A percentile compares a stretch with the other conserved stretches of the same genome.
Conservation (phyloP, 1,284 basidiomycete genomes). For the Rhodotorula sp. region DNA sequence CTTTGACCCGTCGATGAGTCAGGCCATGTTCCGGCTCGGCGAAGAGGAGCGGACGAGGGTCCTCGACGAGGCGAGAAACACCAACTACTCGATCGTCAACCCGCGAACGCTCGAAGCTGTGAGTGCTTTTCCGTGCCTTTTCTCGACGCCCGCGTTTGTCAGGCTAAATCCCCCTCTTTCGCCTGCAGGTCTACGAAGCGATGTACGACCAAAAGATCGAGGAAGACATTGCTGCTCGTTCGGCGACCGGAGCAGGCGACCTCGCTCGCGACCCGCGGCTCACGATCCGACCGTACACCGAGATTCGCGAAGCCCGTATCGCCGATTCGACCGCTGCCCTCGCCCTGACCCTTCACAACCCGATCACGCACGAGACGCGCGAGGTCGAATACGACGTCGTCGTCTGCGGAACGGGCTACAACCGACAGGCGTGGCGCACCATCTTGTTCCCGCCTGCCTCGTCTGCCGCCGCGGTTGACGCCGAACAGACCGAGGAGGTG, state of each 20-base stretch:
- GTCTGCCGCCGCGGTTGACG: not conserved
- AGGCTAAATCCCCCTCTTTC: too few relatives aligned
- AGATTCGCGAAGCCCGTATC: slow-evolving; percentile 29
- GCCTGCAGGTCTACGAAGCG: slow-evolving; percentile 54
- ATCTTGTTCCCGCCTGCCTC: slow-evolving; percentile 33
- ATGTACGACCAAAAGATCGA: slow-evolving; percentile 61
- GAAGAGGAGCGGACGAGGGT: slow-evolving; percentile 47
- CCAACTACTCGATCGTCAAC: slow-evolving; percentile 63
- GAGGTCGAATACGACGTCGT: slow-evolving; percentile 55
- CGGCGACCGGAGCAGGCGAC: not conserved
- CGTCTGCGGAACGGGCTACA: slow-evolving; percentile 62
- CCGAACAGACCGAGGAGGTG: not conserved
- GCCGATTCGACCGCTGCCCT: slow-evolving; percentile 16
- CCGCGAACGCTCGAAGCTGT: slow-evolving; percentile 47
- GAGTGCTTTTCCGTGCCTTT: not conserved
- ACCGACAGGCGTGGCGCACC: slow-evolving; percentile 50
- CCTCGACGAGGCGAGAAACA: slow-evolving; percentile 57
- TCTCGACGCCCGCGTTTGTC: too few relatives aligned
- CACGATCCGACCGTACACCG: slow-evolving; percentile 50
- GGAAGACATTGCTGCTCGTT: slow-evolving; percentile 44
- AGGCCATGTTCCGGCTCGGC: slow-evolving; percentile 15
- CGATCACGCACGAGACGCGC: slow-evolving; percentile 17
- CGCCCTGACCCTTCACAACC: slow-evolving; percentile 34
- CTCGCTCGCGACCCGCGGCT: slow-evolving; percentile 29
- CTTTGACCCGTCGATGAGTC: slow-evolving; percentile 59